A percentile compares a stretch with the other conserved stretches of the same genome.
These are phyloP conservation scores for Populus euphratica DNA, from an alignment of 345 rosid genomes.

Conservation along the genomic window DNA sequence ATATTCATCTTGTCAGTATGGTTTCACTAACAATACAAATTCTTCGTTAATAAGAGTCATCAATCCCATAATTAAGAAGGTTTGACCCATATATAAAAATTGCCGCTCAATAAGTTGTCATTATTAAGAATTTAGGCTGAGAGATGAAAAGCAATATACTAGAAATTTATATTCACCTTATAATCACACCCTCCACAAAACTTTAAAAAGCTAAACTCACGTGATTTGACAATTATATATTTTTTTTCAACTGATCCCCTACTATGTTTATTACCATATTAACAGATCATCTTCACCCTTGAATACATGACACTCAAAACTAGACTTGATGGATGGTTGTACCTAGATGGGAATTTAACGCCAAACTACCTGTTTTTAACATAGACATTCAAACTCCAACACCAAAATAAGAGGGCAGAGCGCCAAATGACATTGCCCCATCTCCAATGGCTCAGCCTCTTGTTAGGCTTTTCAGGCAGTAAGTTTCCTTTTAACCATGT, in stretches of 20 bases:
- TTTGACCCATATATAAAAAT: not conserved
- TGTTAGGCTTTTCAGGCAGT: not conserved
- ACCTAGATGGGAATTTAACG: not conserved
- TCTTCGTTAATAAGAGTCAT: not conserved
- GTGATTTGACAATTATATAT: not conserved
- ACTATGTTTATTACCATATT: not conserved
- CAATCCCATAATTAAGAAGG: not conserved
- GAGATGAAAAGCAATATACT: not conserved
- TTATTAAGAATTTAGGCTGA: not conserved
- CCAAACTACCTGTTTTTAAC: not conserved
- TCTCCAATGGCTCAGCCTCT: not conserved
- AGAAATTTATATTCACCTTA: not conserved
- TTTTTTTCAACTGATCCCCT: not conserved
- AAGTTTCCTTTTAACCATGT: not conserved
- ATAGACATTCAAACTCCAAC: not conserved
- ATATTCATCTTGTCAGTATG: not conserved
- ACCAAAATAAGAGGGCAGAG: not conserved
- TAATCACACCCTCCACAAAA: not conserved
- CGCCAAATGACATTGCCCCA: not conserved
- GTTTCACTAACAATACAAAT: not conserved
- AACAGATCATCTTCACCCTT: not conserved
- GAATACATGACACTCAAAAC: not conserved
- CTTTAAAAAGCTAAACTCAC: not conserved
- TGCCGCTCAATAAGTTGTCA: not conserved
- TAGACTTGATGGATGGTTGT: not conserved